Evolutionary conservation across 371 early-diverging fungal genomes (phyloP).

Genomic region (Mortierella sp.): DNA sequence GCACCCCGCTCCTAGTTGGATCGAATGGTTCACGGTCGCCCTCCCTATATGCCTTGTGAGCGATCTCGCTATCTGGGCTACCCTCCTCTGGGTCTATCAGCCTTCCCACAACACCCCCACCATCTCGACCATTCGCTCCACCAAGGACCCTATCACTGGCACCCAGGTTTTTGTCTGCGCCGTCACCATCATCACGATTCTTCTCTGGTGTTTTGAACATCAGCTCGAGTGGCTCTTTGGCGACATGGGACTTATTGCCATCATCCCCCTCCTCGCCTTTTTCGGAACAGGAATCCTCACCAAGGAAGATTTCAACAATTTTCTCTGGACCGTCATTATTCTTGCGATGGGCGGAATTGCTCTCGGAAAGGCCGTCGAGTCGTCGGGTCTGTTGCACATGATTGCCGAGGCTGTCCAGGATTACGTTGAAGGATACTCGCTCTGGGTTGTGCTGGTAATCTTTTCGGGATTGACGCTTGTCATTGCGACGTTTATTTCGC

Average conservation of each 20-base stretch:
- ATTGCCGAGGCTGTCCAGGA: slow-evolving; percentile 81
- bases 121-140: slow-evolving; percentile 71
- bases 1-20: slow-evolving; percentile 89
- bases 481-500: slow-evolving; percentile 93
- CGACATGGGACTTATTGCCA: slow-evolving; percentile 94
- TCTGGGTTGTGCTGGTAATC: slow-evolving; percentile 78
- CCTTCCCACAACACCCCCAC: slow-evolving; percentile 68
- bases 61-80: slow-evolving; percentile 84
- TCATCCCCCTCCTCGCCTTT: slow-evolving; percentile 93
- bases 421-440: slow-evolving; percentile 73
- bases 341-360: slow-evolving; percentile 96
- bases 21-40: slow-evolving; percentile 86
- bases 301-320: slow-evolving; percentile 96
- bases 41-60: slow-evolving; percentile 82
- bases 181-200: slow-evolving; percentile 81
- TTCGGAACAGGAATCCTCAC: slow-evolving; percentile 91
- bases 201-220: slow-evolving; percentile 91
- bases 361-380: slow-evolving; percentile 93
- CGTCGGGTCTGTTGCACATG: slow-evolving; percentile 84
- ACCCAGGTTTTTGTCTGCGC: slow-evolving; percentile 80
- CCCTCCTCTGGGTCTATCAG: slow-evolving; percentile 82
- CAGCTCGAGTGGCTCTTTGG: slow-evolving; percentile 82
- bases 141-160: slow-evolving; percentile 70
- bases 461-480: slow-evolving; percentile 81
- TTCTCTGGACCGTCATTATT: slow-evolving; percentile 94